Conservation (phyloP, 345 rosid genomes). For the Mangifera indica region DNA sequence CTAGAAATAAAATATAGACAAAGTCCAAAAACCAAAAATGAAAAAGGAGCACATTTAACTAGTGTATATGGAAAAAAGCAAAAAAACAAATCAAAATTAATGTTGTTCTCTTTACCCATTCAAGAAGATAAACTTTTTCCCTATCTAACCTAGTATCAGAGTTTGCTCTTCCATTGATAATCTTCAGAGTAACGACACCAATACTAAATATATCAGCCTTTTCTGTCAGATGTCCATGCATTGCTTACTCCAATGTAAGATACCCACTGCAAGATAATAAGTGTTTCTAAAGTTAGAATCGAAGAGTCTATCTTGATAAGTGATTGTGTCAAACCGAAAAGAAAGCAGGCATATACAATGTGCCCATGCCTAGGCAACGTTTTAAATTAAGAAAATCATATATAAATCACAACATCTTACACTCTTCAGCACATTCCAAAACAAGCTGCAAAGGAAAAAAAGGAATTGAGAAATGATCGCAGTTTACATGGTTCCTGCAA, state of each 20-base stretch:
- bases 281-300: neutral
- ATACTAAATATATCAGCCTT: conserved; percentile 41
- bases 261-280: conserved; percentile 31
- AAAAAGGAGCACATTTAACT: neutral
- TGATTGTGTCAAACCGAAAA: neutral
- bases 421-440: neutral
- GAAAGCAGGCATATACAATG: too few relatives aligned
- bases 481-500: conserved; percentile 36
- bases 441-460: neutral
- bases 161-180: conserved; percentile 30
- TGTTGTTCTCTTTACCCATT: conserved; percentile 25
- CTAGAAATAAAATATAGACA: neutral
- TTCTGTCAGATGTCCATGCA: conserved; percentile 34
- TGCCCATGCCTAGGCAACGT: too few relatives aligned
- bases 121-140: conserved; percentile 27
- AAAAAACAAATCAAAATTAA: too few relatives aligned
- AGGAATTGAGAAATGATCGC: neutral
- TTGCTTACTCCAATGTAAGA: conserved; percentile 43
- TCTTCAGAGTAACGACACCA: conserved; percentile 33
- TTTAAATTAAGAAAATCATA: too few relatives aligned
- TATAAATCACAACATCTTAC: neutral
- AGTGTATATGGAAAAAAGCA: neutral
- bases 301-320: neutral
- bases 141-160: conserved; percentile 6
- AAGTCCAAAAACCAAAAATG: neutral